Evolutionary conservation across 192 early-diverging fungal genomes (phyloP).

Genomic region (Pilobolus umbonatus): DNA sequence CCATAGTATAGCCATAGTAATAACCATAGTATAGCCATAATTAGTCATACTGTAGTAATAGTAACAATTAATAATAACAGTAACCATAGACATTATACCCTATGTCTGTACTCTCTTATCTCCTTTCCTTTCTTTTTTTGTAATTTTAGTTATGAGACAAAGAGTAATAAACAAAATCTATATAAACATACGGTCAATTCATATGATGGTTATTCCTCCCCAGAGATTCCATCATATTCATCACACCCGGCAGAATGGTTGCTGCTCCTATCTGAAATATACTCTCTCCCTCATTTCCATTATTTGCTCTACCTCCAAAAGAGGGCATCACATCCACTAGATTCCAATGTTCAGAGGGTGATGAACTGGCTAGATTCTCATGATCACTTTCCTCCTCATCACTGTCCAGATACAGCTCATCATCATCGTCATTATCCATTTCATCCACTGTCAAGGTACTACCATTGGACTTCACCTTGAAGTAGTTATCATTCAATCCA

Average conservation of each 20-base stretch:
- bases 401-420: slow-evolving; percentile 7
- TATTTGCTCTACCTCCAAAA: slow-evolving; percentile 3
- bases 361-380: neutral
- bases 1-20: too few species aligned
- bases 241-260: slow-evolving; percentile 22
- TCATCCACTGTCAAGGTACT: neutral
- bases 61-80: too few species aligned
- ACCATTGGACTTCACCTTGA: neutral
- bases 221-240: slow-evolving; percentile 23
- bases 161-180: too few species aligned
- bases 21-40: too few species aligned
- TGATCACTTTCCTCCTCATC: neutral
- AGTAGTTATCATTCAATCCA: slow-evolving; percentile 2
- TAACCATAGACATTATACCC: too few species aligned
- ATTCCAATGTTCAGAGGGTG: slow-evolving; percentile 29
- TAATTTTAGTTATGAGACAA: too few species aligned
- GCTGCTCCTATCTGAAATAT: slow-evolving; percentile 26
- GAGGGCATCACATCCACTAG: slow-evolving; percentile 32
- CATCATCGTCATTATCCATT: slow-evolving; percentile 4
- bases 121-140: too few species aligned
- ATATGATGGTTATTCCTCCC: neutral
- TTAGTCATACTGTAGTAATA: too few species aligned
- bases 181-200: too few species aligned
- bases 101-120: too few species aligned
- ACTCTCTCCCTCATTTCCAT: slow-evolving; percentile 13